These are phyloP conservation scores for Zostera marina DNA, from an alignment of 116 monocot genomes.

Conservation along the genomic window DNA sequence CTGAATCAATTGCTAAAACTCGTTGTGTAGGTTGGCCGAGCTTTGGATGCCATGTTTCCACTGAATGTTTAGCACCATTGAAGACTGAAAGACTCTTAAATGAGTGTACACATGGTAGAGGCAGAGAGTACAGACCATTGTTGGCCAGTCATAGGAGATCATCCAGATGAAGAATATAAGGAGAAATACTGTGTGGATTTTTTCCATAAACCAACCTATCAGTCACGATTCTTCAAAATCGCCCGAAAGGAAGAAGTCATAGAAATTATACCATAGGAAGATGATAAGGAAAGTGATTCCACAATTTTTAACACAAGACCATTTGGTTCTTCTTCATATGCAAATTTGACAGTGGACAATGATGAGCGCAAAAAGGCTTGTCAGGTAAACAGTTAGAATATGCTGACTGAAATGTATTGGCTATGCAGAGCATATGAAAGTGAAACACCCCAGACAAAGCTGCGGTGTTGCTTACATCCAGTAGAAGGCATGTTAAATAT, in stretches of 20 bases:
- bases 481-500: conserved; percentile 80
- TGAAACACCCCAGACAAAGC: conserved; percentile 44
- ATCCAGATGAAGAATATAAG: conserved; percentile 78
- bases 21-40: too few species aligned
- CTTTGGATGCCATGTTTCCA: too few species aligned
- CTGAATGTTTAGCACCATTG: too few species aligned
- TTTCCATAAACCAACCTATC: conserved; percentile 44
- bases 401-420: conserved; percentile 65
- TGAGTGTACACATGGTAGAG: too few species aligned
- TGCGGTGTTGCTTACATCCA: conserved; percentile 87
- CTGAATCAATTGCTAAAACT: too few species aligned
- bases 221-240: conserved; percentile 22
- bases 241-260: conserved; percentile 12
- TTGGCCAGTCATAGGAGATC: conserved; percentile 64
- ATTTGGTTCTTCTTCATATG: too few species aligned
- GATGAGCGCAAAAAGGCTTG: too few species aligned
- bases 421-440: conserved; percentile 78
- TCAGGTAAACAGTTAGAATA: conserved; percentile 25
- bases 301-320: too few species aligned
- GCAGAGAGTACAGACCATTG: too few species aligned
- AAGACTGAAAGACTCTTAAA: too few species aligned
- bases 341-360: too few species aligned
- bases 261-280: conserved; percentile 4
- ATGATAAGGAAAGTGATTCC: conserved; percentile 23
- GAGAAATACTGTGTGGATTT: conserved; percentile 94